These are phyloP conservation scores for Nakaseomyces sp. DNA, from an alignment of 1,139 yeast genomes.

Conservation along the genomic window DNA sequence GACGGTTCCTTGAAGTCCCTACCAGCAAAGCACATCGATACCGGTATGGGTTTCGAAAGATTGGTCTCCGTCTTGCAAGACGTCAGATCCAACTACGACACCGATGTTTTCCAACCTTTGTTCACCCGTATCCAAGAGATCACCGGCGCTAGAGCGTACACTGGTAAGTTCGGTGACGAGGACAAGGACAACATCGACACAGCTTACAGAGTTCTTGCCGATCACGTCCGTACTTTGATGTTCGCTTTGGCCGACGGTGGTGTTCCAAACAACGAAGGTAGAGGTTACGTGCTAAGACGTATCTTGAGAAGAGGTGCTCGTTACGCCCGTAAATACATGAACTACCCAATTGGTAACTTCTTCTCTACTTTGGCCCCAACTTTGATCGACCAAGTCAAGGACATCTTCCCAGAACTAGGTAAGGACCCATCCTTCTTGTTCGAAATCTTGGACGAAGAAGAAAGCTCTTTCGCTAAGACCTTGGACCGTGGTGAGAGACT, in stretches of 20 bases:
- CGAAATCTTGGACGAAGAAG: conserved; percentile 93
- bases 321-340: conserved; percentile 91
- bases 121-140: conserved; percentile 81
- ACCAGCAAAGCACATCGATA: conserved; percentile 92
- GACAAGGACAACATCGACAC: conserved; percentile 94
- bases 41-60: conserved; percentile 98
- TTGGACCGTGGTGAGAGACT: conserved; percentile 96
- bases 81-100: conserved; percentile 87
- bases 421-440: conserved; percentile 65
- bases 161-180: conserved; percentile 87
- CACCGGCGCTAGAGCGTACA: conserved; percentile 83
- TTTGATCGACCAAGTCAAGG: conserved; percentile 77
- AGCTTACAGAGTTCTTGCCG: conserved; percentile 96
- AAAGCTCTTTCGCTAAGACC: conserved; percentile 86
- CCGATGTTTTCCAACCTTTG: conserved; percentile 89
- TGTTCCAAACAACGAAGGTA: conserved; percentile 97
- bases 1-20: conserved; percentile 72
- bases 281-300: conserved; percentile 96
- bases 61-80: conserved; percentile 89
- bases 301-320: conserved; percentile 96
- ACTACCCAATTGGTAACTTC: conserved; percentile 89
- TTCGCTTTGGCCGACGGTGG: conserved; percentile 98
- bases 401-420: conserved; percentile 83
- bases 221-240: conserved; percentile 93
- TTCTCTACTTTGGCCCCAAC: conserved; percentile 90